phyloP scores from a whole-genome alignment of 2,329 filamentous ascomycete genomes.

The Xylaria sp. region DNA sequence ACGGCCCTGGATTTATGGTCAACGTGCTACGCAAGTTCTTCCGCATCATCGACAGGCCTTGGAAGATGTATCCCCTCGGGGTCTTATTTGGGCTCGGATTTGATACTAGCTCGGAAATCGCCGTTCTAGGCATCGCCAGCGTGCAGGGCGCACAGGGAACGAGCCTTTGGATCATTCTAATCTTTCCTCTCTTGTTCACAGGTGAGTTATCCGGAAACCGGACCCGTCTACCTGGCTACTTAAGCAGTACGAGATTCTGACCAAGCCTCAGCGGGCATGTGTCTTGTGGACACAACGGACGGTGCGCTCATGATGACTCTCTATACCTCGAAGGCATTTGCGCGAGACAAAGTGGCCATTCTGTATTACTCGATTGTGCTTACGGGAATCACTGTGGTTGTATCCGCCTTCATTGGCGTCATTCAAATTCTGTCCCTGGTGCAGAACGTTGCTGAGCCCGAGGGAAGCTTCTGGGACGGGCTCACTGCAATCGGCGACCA shows the following conservation, averaged over 20 bases:
- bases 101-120: conserved; percentile 94
- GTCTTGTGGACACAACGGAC: conserved; percentile 89
- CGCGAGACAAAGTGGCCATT: conserved; percentile 85
- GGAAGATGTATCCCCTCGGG: conserved; percentile 74
- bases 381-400: conserved; percentile 82
- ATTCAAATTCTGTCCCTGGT: conserved; percentile 85
- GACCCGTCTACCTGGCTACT: neutral
- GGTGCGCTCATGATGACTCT: conserved; percentile 95
- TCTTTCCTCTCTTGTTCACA: conserved; percentile 91
- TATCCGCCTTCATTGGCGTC: conserved; percentile 85
- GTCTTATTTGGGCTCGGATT: conserved; percentile 92
- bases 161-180: conserved; percentile 90
- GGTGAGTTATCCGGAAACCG: conserved; percentile 57
- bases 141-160: conserved; percentile 88
- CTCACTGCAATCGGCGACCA: conserved; percentile 79
- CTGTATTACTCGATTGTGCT: conserved; percentile 93
- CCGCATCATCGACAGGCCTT: conserved; percentile 76
- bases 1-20: conserved; percentile 81
- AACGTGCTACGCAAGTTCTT: conserved; percentile 79
- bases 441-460: conserved; percentile 77
- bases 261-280: conserved; percentile 80
- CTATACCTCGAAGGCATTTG: conserved; percentile 83
- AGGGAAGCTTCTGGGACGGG: conserved; percentile 89
- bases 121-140: conserved; percentile 87
- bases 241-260: neutral